These are phyloP conservation scores for Trametes versicolor DNA, from an alignment of 1,284 basidiomycete genomes.

Conservation along the genomic window DNA sequence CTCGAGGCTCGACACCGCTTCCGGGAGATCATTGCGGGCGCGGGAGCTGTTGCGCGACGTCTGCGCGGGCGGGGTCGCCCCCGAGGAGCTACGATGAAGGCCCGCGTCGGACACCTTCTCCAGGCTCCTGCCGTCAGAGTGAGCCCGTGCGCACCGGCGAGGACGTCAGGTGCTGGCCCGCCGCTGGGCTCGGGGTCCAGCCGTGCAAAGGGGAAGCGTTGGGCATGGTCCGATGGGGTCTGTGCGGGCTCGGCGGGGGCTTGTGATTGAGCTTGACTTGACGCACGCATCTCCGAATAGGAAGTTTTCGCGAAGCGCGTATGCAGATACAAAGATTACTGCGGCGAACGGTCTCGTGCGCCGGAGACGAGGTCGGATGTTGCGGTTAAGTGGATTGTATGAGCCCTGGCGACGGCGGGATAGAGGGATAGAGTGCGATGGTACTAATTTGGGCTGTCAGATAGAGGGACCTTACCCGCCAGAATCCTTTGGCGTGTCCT, in stretches of 20 bases:
- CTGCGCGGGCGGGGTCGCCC: constrained; percentile 7
- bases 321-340: constrained; percentile 4
- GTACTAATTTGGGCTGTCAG: constrained; percentile 5
- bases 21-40: constrained; percentile 5
- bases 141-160: constrained; percentile 1
- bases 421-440: constrained; percentile 12
- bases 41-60: neutral
- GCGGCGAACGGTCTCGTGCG: constrained; percentile 19
- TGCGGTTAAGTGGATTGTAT: neutral
- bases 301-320: constrained; percentile 24
- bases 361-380: constrained; percentile 5
- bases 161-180: constrained; percentile 14
- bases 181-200: constrained; percentile 2
- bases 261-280: constrained; percentile 21
- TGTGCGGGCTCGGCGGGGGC: constrained; percentile 21
- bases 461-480: constrained; percentile 12
- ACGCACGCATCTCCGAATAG: constrained; percentile 13
- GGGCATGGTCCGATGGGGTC: constrained; percentile 4
- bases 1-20: constrained; percentile 5
- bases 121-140: neutral
- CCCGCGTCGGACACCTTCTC: constrained; percentile 8
- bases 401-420: neutral
- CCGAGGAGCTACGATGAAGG: constrained; percentile 21
- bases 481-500: constrained; percentile 9
- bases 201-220: neutral